Percentiles rank a stretch among this genome's conserved stretches.
phyloP scores from a whole-genome alignment of 257 asterid genomes.

The Nicotiana undulata region DNA sequence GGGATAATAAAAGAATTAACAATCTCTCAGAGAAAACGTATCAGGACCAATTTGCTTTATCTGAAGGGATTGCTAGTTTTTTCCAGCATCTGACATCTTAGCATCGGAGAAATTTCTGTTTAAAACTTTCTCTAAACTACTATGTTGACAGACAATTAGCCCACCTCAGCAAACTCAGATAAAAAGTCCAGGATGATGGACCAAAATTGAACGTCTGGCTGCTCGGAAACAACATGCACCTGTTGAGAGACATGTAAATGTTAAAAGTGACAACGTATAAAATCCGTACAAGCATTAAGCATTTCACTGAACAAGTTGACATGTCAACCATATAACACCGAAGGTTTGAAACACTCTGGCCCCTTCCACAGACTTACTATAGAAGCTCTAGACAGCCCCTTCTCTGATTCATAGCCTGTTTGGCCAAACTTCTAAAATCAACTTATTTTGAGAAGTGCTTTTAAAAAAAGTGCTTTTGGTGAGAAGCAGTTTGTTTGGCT shows the following conservation, averaged over 20 bases:
- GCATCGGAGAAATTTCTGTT: not conserved
- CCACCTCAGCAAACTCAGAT: constrained; percentile 1
- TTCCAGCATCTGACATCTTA: not conserved
- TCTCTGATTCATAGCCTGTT: not conserved
- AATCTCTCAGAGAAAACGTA: not conserved
- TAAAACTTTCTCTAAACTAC: not conserved
- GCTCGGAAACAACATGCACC: not conserved
- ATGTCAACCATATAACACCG: not conserved
- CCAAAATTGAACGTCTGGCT: not conserved
- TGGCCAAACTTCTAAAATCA: too few species aligned
- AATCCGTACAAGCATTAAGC: not conserved
- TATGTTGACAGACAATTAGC: not conserved
- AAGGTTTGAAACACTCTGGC: too few species aligned
- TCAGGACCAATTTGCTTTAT: not conserved
- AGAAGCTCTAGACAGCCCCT: not conserved
- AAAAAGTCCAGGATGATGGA: not conserved
- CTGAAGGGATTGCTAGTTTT: not conserved
- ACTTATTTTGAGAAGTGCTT: too few species aligned
- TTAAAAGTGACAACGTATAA: not conserved
- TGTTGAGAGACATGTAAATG: not conserved
- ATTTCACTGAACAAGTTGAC: not conserved
- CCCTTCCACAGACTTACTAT: too few species aligned
- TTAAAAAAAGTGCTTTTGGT: too few species aligned
- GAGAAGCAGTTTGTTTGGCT: too few species aligned
- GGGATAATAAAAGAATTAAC: not conserved